Evolutionary conservation across 352 stramenopile species (phyloP).

Genomic region (Phytopythium mirpurense): DNA sequence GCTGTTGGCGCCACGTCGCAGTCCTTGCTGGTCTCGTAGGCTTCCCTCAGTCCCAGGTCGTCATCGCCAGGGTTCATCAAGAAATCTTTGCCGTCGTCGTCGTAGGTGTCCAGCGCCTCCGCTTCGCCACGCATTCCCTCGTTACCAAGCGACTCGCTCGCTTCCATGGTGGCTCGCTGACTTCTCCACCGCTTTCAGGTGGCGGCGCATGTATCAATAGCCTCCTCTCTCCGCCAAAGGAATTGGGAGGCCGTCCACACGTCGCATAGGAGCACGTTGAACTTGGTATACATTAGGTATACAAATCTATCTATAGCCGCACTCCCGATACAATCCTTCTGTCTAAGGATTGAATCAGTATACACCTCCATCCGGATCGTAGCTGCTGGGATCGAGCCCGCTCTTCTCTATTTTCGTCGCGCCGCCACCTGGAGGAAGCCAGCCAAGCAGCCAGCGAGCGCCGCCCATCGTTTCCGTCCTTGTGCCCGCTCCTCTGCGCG

Average conservation of each 20-base stretch:
- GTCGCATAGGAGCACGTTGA: constrained; percentile 3
- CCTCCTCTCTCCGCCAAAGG: too few species aligned
- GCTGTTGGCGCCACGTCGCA: background rate
- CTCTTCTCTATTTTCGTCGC: background rate
- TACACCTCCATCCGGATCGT: background rate
- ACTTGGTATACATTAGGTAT: constrained; percentile 1
- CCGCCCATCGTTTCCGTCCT: background rate
- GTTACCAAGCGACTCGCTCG: background rate
- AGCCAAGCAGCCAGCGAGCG: too few species aligned
- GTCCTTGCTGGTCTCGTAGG: background rate
- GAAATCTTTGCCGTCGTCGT: too few species aligned
- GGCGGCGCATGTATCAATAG: too few species aligned
- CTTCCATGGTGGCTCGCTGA: background rate
- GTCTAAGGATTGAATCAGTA: constrained; percentile 8
- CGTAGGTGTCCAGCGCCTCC: background rate
- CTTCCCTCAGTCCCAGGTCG: too few species aligned
- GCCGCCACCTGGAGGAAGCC: background rate
- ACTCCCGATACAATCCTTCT: background rate
- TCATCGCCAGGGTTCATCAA: too few species aligned
- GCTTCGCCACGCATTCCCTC: too few species aligned
- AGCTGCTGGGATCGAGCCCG: too few species aligned
- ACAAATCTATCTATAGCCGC: background rate
- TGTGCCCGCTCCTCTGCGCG: background rate
- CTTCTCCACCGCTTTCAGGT: too few species aligned
- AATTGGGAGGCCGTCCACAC: background rate